These are phyloP conservation scores for Fonsecaea nubica DNA, from an alignment of 2,329 filamentous ascomycete genomes.

Conservation along the genomic window DNA sequence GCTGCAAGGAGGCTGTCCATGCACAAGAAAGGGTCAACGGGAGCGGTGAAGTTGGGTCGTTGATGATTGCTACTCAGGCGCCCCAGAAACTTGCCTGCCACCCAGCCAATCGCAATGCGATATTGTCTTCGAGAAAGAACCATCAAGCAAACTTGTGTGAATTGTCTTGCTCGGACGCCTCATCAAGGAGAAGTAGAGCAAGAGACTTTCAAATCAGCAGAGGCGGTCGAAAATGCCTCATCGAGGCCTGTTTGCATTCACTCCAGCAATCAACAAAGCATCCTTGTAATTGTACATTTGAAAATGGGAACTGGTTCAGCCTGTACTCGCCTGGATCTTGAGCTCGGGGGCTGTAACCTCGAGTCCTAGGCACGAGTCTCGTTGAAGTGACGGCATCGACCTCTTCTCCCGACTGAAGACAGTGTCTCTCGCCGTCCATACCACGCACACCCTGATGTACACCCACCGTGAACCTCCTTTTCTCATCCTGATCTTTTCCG, in stretches of 20 bases:
- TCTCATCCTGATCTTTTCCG: conserved; percentile 1
- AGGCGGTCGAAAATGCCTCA: neutral
- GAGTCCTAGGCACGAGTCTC: neutral
- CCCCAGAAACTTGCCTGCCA: neutral
- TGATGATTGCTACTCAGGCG: neutral
- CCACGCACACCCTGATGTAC: conserved; percentile 15
- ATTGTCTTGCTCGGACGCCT: neutral
- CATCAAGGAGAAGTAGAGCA: neutral
- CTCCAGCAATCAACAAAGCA: neutral
- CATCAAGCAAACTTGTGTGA: neutral
- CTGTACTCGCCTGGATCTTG: neutral
- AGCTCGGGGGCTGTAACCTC: neutral
- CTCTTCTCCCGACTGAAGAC: conserved; percentile 4
- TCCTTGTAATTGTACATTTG: neutral
- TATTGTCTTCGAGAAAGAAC: neutral
- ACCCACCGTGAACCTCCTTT: neutral
- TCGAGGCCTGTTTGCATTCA: neutral
- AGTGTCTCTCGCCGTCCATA: conserved; percentile 1
- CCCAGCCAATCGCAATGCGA: neutral
- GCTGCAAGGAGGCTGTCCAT: neutral
- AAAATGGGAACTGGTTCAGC: neutral
- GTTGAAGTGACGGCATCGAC: neutral
- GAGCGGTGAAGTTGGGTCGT: neutral
- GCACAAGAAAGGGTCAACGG: neutral
- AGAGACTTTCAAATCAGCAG: neutral